Percentiles rank a stretch among this genome's conserved stretches.
Evolutionary conservation across 441 rosid species (phyloP).

Genomic region (Theobroma grandiflorum): DNA sequence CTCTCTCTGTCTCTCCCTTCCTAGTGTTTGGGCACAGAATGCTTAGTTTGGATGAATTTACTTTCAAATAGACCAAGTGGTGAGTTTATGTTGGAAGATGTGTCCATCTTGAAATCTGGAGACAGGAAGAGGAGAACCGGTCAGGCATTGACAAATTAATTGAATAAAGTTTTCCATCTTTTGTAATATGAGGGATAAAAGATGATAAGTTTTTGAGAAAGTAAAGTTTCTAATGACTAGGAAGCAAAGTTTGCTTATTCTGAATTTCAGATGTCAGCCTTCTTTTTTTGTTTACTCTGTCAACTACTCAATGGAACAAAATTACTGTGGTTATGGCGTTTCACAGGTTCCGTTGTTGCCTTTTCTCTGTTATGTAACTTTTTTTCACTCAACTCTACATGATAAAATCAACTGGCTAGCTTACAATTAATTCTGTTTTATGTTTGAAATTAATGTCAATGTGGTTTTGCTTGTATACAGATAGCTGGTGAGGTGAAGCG

Average conservation of each 20-base stretch:
- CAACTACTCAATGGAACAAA: background rate
- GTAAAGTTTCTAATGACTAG: background rate
- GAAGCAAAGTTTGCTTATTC: background rate
- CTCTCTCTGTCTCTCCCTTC: background rate
- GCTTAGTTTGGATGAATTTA: conserved; percentile 19
- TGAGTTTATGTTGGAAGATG: conserved; percentile 7
- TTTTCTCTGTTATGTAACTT: background rate
- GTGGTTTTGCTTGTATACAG: conserved; percentile 40
- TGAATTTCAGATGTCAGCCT: background rate
- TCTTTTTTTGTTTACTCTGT: background rate
- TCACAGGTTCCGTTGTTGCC: background rate
- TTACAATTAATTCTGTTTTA: background rate
- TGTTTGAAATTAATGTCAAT: background rate
- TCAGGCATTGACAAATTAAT: background rate
- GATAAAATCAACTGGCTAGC: background rate
- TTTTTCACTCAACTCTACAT: background rate
- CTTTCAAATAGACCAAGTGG: background rate
- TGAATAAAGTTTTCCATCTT: background rate
- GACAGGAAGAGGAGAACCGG: background rate
- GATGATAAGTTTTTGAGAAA: background rate
- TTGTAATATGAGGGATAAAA: background rate
- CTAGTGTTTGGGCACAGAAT: background rate
- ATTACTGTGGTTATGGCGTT: background rate
- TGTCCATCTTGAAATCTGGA: background rate
- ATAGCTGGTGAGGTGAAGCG: conserved; percentile 77